These are phyloP conservation scores for Pulicaria dysenterica DNA, from an alignment of 129 eudicot genomes.

Conservation along the genomic window DNA sequence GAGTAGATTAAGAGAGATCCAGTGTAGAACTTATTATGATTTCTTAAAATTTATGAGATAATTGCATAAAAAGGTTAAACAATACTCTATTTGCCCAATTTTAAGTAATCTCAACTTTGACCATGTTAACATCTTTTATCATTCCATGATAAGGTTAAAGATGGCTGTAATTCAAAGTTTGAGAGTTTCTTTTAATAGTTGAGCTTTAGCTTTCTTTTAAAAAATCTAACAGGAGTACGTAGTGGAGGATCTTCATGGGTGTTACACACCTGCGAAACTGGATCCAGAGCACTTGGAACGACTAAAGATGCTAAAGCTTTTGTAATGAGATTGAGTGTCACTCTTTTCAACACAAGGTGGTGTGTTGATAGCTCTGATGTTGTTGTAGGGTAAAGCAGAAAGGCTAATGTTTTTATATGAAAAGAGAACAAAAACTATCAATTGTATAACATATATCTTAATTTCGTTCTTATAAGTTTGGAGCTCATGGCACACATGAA, in stretches of 20 bases:
- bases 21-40: too few species aligned
- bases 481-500: neutral
- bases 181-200: neutral
- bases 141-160: too few species aligned
- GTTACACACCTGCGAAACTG: constrained; percentile 69
- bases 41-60: too few species aligned
- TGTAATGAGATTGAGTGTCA: constrained; percentile 28
- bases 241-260: constrained; percentile 78
- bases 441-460: neutral
- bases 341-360: neutral
- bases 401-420: neutral
- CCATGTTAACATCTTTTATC: neutral
- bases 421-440: constrained; percentile 1
- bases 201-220: neutral
- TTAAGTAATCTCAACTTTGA: neutral
- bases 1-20: neutral
- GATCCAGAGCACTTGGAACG: constrained; percentile 70
- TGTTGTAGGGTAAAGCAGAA: neutral
- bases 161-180: too few species aligned
- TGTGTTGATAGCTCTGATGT: constrained; percentile 8
- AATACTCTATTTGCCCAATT: too few species aligned
- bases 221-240: constrained; percentile 60
- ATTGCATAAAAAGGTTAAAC: too few species aligned
- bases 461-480: neutral
- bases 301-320: constrained; percentile 66